These are phyloP conservation scores for Fagopyrum homotropicum DNA, from an alignment of 148 eudicot species.

Conservation along the genomic window DNA sequence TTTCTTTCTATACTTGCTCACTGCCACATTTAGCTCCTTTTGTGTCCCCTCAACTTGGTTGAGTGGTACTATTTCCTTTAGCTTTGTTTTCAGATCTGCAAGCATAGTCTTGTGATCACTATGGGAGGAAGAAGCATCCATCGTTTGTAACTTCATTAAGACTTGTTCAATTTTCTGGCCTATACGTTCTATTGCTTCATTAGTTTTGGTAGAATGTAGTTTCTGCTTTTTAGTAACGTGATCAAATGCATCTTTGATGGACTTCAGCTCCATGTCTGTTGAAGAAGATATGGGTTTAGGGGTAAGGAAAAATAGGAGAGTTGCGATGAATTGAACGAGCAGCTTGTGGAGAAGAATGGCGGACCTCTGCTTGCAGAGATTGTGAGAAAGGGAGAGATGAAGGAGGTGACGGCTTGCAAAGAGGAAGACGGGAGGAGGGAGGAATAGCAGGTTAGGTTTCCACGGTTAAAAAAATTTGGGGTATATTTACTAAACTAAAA, in stretches of 20 bases:
- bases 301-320: too few species aligned
- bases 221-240: conserved; percentile 82
- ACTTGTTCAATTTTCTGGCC: conserved; percentile 56
- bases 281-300: too few species aligned
- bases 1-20: conserved; percentile 62
- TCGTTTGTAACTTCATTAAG: conserved; percentile 40
- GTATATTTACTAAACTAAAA: too few species aligned
- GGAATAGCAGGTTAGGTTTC: not conserved
- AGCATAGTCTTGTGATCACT: conserved; percentile 41
- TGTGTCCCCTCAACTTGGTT: conserved; percentile 55
- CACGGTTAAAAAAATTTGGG: too few species aligned
- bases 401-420: too few species aligned
- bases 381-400: conserved; percentile 11
- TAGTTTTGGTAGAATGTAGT: conserved; percentile 46
- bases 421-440: not conserved
- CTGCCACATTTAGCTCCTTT: conserved; percentile 60
- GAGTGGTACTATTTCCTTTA: conserved; percentile 63
- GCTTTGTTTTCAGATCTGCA: conserved; percentile 52
- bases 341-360: too few species aligned
- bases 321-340: too few species aligned
- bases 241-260: conserved; percentile 73
- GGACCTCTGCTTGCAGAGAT: conserved; percentile 1
- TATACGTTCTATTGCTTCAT: conserved; percentile 56
- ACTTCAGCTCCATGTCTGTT: conserved; percentile 80
- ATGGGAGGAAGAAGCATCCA: conserved; percentile 21